These are phyloP conservation scores for Colletotrichum sp. DNA, from an alignment of 2,329 filamentous ascomycete species.

Conservation along the genomic window DNA sequence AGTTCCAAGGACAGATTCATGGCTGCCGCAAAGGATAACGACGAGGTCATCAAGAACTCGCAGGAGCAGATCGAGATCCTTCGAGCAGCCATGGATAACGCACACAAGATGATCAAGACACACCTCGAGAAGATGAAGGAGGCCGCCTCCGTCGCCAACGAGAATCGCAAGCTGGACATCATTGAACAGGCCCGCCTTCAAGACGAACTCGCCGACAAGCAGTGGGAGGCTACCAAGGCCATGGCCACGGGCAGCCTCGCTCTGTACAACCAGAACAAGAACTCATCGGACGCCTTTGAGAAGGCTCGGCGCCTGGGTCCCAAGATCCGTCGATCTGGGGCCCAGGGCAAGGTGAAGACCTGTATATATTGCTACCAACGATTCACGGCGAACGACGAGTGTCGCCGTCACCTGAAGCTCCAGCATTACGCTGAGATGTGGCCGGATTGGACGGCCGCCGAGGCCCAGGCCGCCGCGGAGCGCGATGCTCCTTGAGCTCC, in stretches of 20 bases:
- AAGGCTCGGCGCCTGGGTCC: background rate
- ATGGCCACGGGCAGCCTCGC: background rate
- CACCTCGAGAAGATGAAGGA: background rate
- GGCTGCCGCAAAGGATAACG: fast-evolving
- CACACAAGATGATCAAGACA: fast-evolving
- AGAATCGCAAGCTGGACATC: background rate
- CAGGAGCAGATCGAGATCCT: background rate
- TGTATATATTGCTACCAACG: background rate
- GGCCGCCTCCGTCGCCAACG: background rate
- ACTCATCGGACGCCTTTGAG: background rate
- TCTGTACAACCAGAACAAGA: background rate
- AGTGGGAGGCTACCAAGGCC: background rate
- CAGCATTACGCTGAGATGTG: background rate
- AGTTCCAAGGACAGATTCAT: background rate
- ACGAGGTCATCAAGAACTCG: fast-evolving
- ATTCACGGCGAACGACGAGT: background rate
- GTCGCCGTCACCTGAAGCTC: background rate
- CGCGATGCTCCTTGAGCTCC: background rate
- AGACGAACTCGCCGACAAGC: background rate
- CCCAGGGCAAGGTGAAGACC: background rate
- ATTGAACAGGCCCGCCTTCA: background rate
- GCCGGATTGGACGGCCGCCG: background rate
- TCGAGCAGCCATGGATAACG: fast-evolving
- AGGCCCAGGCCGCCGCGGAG: background rate
- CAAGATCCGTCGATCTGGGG: background rate